Conservation (phyloP, 352 stramenopile genomes). For the Globisporangium nagaii region DNA sequence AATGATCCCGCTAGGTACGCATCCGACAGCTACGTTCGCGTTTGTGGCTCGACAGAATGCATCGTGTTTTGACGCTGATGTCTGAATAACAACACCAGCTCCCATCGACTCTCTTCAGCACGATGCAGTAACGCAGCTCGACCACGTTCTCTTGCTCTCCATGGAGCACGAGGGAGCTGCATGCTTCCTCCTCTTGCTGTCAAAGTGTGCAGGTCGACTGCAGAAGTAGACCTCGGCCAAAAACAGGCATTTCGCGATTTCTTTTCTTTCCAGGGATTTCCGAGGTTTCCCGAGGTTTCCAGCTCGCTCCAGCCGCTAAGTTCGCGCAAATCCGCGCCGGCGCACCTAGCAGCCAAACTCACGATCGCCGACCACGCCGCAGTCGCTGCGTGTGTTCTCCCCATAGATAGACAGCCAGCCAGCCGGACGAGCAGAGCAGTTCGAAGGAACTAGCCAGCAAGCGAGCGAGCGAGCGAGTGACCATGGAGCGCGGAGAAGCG, state of each 20-base stretch:
- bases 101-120: no score
- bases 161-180: no score
- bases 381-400: neutral
- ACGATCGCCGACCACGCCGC: neutral
- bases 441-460: neutral
- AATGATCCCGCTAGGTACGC: constrained; percentile 9
- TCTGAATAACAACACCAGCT: no score
- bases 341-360: neutral
- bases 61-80: no score
- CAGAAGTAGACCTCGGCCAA: no score
- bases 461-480: constrained; percentile 3
- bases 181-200: no score
- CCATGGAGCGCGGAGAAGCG: constrained; percentile 24
- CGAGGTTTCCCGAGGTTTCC: no score
- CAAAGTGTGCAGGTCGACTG: no score
- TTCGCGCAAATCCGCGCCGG: neutral
- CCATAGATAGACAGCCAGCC: constrained; percentile 5
- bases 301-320: neutral
- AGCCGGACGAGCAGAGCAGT: neutral
- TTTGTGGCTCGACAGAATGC: no score
- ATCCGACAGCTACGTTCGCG: neutral
- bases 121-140: no score
- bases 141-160: no score
- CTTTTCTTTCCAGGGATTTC: constrained; percentile 6
- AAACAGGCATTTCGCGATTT: no score